Conservation (phyloP, 139 green algal genomes). For the Ettlia oleoabundans region DNA sequence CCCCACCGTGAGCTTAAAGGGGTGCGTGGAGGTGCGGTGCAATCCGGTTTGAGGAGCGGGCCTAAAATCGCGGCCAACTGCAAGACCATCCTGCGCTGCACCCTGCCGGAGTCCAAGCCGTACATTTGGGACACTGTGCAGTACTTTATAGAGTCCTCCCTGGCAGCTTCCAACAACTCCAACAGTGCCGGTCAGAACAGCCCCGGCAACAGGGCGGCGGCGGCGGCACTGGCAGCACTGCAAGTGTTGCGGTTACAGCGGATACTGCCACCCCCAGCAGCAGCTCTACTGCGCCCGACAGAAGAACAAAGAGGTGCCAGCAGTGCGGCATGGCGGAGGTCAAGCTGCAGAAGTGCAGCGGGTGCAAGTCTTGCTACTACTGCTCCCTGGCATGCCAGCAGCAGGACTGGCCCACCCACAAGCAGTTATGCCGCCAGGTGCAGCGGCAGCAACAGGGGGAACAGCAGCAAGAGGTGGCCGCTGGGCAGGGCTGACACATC, state of each 20-base stretch:
- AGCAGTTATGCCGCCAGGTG: not conserved
- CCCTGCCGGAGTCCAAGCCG: not conserved
- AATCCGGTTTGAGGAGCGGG: too few species aligned
- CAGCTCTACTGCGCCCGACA: not conserved
- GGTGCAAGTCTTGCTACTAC: not conserved
- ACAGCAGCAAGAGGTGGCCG: too few species aligned
- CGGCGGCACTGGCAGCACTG: not conserved
- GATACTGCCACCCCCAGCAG: not conserved
- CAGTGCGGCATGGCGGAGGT: not conserved
- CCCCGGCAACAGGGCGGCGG: not conserved
- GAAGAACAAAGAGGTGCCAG: not conserved
- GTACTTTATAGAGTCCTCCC: not conserved
- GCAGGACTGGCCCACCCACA: not conserved
- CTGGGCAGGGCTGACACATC: too few species aligned
- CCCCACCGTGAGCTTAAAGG: too few species aligned
- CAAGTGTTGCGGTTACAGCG: not conserved
- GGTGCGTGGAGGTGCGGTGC: too few species aligned
- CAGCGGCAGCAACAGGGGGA: too few species aligned
- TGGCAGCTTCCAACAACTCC: not conserved
- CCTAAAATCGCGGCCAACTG: not conserved
- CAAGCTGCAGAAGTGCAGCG: constrained; percentile 1
- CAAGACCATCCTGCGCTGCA: not conserved
- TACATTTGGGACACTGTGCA: not conserved
- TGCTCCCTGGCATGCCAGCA: not conserved
- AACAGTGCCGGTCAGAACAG: not conserved